Percentiles rank a stretch among this genome's conserved stretches.
Evolutionary conservation across 1,139 yeast species (phyloP).

Genomic region (Kodamaea sp.): DNA sequence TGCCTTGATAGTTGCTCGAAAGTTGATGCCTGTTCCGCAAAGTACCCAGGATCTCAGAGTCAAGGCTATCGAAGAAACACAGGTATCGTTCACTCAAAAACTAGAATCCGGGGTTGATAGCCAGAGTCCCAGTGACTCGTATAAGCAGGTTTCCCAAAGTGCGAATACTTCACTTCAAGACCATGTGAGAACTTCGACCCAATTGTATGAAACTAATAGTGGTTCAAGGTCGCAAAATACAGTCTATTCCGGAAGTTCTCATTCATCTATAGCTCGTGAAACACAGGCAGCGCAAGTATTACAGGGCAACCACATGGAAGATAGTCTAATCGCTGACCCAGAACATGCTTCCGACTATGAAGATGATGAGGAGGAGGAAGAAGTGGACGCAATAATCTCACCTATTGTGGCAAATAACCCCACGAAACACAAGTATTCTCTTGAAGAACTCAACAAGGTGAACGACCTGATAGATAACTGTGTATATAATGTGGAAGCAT

Average conservation of each 20-base stretch:
- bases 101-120: no score
- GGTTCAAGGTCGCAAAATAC: no score
- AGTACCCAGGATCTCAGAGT: slow-evolving; percentile 7
- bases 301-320: slow-evolving; percentile 2
- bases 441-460: slow-evolving; percentile 2
- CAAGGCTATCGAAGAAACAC: slow-evolving; percentile 4
- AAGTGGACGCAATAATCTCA: no score
- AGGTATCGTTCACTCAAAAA: not conserved
- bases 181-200: no score
- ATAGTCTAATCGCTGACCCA: slow-evolving; percentile 3
- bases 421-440: no score
- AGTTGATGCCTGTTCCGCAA: slow-evolving; percentile 3
- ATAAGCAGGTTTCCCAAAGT: no score
- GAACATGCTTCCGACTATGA: slow-evolving; percentile 9
- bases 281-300: slow-evolving; percentile 3
- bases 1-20: slow-evolving; percentile 1
- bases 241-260: no score
- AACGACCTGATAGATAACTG: slow-evolving; percentile 5
- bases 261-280: no score
- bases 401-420: no score
- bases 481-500: slow-evolving; percentile 20
- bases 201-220: no score
- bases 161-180: no score
- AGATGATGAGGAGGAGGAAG: slow-evolving; percentile 2
- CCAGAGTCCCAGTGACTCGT: no score